A percentile compares a stretch with the other conserved stretches of the same genome.
Evolutionary conservation across 805 yeast genomes (phyloP).

Genomic region (Komagataella kurtzmanii): DNA sequence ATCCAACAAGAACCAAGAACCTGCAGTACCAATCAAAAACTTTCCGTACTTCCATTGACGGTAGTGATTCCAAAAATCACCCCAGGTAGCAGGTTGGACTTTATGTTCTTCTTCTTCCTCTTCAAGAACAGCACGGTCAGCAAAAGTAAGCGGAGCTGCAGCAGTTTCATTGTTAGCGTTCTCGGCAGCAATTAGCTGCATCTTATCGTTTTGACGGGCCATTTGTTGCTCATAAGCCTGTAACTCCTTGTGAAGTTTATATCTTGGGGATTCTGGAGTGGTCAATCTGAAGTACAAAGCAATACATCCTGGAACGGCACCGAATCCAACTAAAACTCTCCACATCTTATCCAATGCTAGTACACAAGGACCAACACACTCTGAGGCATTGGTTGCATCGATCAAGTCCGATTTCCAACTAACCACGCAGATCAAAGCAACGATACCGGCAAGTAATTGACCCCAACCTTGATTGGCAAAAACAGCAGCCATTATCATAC

Average conservation of each 20-base stretch:
- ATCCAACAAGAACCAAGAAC: constrained; percentile 84
- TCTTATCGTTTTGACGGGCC: constrained; percentile 31
- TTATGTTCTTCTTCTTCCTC: constrained; percentile 27
- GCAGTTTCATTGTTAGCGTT: constrained; percentile 22
- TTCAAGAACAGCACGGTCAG: constrained; percentile 18
- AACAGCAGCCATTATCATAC: constrained; percentile 94
- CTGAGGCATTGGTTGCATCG: constrained; percentile 35
- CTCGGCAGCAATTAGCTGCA: constrained; percentile 28
- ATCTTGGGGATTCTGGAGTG: constrained; percentile 91
- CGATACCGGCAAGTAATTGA: constrained; percentile 78
- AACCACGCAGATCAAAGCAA: constrained; percentile 62
- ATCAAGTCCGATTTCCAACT: constrained; percentile 58
- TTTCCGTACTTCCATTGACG: constrained; percentile 80
- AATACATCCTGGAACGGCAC: constrained; percentile 76
- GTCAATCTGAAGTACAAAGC: constrained; percentile 88
- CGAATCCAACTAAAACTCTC: constrained; percentile 84
- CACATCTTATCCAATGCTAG: constrained; percentile 87
- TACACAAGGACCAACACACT: constrained; percentile 55
- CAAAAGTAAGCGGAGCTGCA: constrained; percentile 8
- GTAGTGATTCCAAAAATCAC: constrained; percentile 63
- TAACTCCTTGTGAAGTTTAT: constrained; percentile 42
- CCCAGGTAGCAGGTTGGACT: constrained; percentile 47
- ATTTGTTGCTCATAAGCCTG: constrained; percentile 41
- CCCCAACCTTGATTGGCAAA: constrained; percentile 98
- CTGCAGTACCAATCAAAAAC: constrained; percentile 78